phyloP scores from a whole-genome alignment of 306 rosid genomes.

The Sesbania bispinosa region DNA sequence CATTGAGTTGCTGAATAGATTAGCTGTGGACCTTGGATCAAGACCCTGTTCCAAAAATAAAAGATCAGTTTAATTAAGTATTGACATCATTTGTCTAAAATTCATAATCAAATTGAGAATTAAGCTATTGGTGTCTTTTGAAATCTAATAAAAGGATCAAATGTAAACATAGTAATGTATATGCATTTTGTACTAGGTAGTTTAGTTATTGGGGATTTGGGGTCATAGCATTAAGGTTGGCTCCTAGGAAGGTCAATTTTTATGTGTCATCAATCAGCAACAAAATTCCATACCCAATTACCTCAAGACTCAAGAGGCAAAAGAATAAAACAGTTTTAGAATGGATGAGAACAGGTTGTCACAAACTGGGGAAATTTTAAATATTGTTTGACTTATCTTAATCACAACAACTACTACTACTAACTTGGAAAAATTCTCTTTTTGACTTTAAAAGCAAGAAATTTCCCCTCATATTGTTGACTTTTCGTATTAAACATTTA shows the following conservation, averaged over 20 bases:
- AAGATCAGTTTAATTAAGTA: neutral
- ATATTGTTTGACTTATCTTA: constrained; percentile 29
- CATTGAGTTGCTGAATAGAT: constrained; percentile 54
- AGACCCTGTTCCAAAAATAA: constrained; percentile 53
- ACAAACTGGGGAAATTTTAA: neutral
- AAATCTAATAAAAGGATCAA: neutral
- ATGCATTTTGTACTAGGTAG: neutral
- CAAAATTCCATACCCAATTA: neutral
- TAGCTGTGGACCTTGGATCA: constrained; percentile 86
- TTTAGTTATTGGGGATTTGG: too few species aligned
- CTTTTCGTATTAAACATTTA: constrained; percentile 17
- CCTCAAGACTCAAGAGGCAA: neutral
- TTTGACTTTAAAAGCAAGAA: constrained; percentile 9
- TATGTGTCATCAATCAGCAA: neutral
- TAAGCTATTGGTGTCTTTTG: neutral
- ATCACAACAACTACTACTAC: constrained; percentile 4
- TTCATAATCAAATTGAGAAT: neutral
- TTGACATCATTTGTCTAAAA: neutral
- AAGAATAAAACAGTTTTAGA: constrained; percentile 17
- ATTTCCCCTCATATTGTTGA: constrained; percentile 9
- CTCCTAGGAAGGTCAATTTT: neutral
- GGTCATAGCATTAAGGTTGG: too few species aligned
- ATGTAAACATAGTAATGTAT: neutral
- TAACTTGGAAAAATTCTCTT: neutral
- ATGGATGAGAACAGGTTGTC: constrained; percentile 33